Evolutionary conservation across 805 yeast genomes (phyloP).

Genomic region (Zygosaccharomyces gambellarensis): DNA sequence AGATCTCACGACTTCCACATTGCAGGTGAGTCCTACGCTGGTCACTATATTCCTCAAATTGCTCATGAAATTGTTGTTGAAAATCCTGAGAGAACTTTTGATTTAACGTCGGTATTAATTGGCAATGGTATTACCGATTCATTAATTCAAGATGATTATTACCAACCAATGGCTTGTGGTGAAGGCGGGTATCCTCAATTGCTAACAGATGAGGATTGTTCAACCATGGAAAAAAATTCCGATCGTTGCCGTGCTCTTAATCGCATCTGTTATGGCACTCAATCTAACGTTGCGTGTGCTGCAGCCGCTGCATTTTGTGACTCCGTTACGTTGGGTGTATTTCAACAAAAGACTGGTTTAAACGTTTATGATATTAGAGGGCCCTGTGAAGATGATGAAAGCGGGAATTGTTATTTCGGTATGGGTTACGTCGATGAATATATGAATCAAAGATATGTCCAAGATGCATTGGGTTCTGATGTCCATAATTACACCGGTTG

Average conservation of each 20-base stretch:
- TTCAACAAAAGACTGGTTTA: slow-evolving; percentile 61
- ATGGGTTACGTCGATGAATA: slow-evolving; percentile 65
- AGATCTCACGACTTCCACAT: slow-evolving; percentile 58
- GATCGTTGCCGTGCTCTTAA: slow-evolving; percentile 63
- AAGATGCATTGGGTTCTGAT: slow-evolving; percentile 77
- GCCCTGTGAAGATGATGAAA: slow-evolving; percentile 64
- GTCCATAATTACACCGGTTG: slow-evolving; percentile 67
- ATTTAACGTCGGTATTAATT: slow-evolving; percentile 73
- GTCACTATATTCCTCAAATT: slow-evolving; percentile 73
- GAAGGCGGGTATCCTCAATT: slow-evolving; percentile 78
- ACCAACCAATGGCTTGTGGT: slow-evolving; percentile 94
- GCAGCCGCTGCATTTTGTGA: slow-evolving; percentile 83
- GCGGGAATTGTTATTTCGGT: slow-evolving; percentile 64
- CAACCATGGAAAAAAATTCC: slow-evolving; percentile 52
- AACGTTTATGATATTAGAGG: slow-evolving; percentile 84
- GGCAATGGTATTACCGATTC: slow-evolving; percentile 94
- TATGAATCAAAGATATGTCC: slow-evolving; percentile 68
- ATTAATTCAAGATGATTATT: slow-evolving; percentile 67
- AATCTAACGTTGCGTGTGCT: slow-evolving; percentile 68
- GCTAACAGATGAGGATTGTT: slow-evolving; percentile 63
- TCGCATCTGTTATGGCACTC: slow-evolving; percentile 58
- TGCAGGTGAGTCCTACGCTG: slow-evolving; percentile 83
- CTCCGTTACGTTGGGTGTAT: slow-evolving; percentile 61
- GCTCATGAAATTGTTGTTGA: slow-evolving; percentile 47
- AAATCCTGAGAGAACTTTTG: slow-evolving; percentile 48